phyloP scores from a whole-genome alignment of 1,139 yeast genomes.

The Taphrina confusa region DNA sequence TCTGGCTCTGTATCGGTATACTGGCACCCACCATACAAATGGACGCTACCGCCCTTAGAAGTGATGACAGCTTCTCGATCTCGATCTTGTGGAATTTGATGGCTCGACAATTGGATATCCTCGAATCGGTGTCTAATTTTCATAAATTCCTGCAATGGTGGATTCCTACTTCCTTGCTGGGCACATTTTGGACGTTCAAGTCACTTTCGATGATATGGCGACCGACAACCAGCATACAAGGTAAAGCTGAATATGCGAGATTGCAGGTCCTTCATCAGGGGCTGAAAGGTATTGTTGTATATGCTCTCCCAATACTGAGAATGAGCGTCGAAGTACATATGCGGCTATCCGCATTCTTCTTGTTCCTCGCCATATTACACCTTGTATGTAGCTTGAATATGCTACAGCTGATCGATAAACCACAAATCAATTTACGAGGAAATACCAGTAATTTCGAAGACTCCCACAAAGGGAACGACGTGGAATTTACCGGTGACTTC shows the following conservation, averaged over 20 bases:
- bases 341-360: not conserved
- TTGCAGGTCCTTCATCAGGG: not conserved
- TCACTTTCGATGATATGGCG: not conserved
- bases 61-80: not conserved
- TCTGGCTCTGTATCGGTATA: constrained; percentile 35
- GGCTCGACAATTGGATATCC: too few relatives aligned
- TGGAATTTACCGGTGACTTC: too few relatives aligned
- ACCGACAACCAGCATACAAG: not conserved
- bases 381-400: constrained; percentile 1
- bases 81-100: not conserved
- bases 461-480: too few relatives aligned
- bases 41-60: not conserved
- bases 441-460: not conserved
- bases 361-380: not conserved
- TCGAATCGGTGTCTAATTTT: not conserved
- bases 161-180: constrained; percentile 17
- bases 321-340: not conserved
- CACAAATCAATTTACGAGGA: not conserved
- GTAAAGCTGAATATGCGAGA: constrained; percentile 16
- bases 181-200: constrained; percentile 19
- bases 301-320: not conserved
- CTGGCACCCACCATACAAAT: not conserved
- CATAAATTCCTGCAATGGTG: not conserved
- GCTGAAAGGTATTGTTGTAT: not conserved
- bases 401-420: not conserved